Base-by-base conservation (phyloP, 2,329 filamentous ascomycete genomes). In the Penicillium olsonii region DNA sequence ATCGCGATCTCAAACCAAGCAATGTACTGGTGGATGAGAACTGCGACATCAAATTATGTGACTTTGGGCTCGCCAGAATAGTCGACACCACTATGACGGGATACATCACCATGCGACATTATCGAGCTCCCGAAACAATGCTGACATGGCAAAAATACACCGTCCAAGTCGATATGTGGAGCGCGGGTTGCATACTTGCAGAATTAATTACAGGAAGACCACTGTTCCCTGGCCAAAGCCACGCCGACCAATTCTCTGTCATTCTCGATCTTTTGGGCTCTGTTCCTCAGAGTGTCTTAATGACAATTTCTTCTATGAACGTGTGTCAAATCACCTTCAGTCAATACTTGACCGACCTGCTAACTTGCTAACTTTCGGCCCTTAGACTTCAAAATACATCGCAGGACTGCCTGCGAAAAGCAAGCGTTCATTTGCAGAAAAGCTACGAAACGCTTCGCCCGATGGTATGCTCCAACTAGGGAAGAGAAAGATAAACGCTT, bases 121-220 rank as follows among this genome's bases (percentile, higher is more conserved):
- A 99, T 81, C 86, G 94, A 66, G 94, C 94, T 4, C 94, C 94
- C 8, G 94, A 99, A 75, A 97, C 99, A 69, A 99, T 99, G 94
- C 90, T 99, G 68, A 97, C 94, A 57, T 99, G 94, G 94, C 92
- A 97, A 78, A 96, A 97, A 77, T 99, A 99, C 75, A 92, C 97
- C 62, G 87, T 97, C 39, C 94, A 97, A 76, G 94, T 99, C 51
- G 94, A 99, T 71, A 96, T 99, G 68, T 99, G 94, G 94, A 97
- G 92, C 70, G 92, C 91, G 7, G 94, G 92, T 50, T 99, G 94
- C 75, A 97, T 99, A 69, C 97, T 99, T 64, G 94, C 94, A 24
- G 94, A 99, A 77, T 97, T 99, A 92, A 82, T 99, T 45, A 90
- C 96, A 75, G 92, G 94, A 67, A 95, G 96, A 77, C 94, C 94